Evolutionary conservation across 2,329 filamentous ascomycete genomes (phyloP).

Genomic region (Fusarium setosum): DNA sequence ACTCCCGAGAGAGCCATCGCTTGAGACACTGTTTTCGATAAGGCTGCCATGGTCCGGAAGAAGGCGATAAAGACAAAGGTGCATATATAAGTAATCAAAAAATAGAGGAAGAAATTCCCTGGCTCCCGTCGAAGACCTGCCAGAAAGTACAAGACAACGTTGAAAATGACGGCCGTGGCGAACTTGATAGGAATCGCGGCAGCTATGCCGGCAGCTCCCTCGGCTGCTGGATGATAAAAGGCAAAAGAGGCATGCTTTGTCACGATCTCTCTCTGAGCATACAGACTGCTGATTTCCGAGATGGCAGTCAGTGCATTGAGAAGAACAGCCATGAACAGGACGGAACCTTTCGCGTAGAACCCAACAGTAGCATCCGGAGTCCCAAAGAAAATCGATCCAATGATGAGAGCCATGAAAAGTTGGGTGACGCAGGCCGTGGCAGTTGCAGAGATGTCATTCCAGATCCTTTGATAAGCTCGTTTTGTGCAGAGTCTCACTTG

Average conservation of each 20-base stretch:
- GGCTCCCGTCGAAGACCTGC: constrained; percentile 66
- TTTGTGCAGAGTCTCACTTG: constrained; percentile 64
- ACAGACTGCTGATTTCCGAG: constrained; percentile 62
- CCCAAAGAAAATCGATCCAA: constrained; percentile 70
- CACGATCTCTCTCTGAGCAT: constrained; percentile 59
- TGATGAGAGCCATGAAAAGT: constrained; percentile 68
- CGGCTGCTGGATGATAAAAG: constrained; percentile 63
- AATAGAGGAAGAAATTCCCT: constrained; percentile 80
- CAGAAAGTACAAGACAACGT: constrained; percentile 69
- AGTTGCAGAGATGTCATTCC: constrained; percentile 62
- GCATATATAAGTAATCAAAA: constrained; percentile 74
- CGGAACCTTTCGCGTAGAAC: constrained; percentile 65
- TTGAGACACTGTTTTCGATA: constrained; percentile 73
- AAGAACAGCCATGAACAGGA: constrained; percentile 70
- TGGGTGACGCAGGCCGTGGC: constrained; percentile 59
- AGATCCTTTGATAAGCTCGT: constrained; percentile 63
- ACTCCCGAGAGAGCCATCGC: constrained; percentile 65
- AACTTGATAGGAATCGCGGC: constrained; percentile 70
- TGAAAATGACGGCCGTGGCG: constrained; percentile 60
- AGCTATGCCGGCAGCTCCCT: constrained; percentile 65
- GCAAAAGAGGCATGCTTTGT: constrained; percentile 62
- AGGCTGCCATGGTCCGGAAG: constrained; percentile 78
- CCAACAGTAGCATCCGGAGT: constrained; percentile 60
- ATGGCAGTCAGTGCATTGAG: constrained; percentile 70
- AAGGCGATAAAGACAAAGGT: constrained; percentile 81